Percentiles rank a stretch among this genome's conserved stretches.
Evolutionary conservation across 768 basidiomycete genomes (phyloP).

Genomic region (Thelephora ganbajun): DNA sequence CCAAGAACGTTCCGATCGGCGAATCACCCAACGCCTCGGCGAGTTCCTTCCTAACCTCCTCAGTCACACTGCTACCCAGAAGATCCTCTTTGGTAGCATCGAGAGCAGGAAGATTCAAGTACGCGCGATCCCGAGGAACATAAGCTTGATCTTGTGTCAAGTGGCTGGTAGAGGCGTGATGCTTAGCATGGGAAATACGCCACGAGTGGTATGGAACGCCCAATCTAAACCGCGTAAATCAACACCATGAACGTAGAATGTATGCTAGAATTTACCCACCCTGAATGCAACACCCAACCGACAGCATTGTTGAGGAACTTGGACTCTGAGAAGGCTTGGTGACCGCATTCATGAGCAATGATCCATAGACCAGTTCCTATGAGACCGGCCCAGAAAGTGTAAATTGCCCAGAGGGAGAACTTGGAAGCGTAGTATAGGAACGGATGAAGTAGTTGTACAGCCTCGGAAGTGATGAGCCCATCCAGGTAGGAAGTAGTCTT

Average conservation of each 20-base stretch:
- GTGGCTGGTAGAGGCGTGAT: conserved; percentile 90
- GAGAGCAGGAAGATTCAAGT: conserved; percentile 48
- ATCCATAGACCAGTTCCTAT: conserved; percentile 95
- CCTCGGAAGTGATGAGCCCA: conserved; percentile 40
- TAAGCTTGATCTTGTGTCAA: conserved; percentile 94
- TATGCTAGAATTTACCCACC: conserved; percentile 31
- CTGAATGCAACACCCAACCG: conserved; percentile 87
- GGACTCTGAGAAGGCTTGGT: conserved; percentile 91
- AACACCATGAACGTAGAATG: not conserved
- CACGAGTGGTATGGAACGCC: conserved; percentile 96
- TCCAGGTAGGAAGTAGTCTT: conserved; percentile 58
- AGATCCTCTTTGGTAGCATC: conserved; percentile 55
- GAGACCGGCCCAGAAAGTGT: conserved; percentile 72
- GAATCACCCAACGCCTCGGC: conserved; percentile 87
- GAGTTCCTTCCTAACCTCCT: conserved; percentile 58
- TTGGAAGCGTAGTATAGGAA: conserved; percentile 46
- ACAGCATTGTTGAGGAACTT: conserved; percentile 85
- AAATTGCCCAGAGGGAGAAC: conserved; percentile 64
- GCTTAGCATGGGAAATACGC: conserved; percentile 88
- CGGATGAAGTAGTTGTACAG: conserved; percentile 43
- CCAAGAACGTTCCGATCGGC: conserved; percentile 54
- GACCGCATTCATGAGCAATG: conserved; percentile 89
- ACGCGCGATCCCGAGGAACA: conserved; percentile 78
- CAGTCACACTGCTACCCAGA: conserved; percentile 47
- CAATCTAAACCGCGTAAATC: conserved; percentile 31